Base-by-base conservation (phyloP, 2,329 filamentous ascomycete genomes). In the Dactylellina haptotyla region DNA sequence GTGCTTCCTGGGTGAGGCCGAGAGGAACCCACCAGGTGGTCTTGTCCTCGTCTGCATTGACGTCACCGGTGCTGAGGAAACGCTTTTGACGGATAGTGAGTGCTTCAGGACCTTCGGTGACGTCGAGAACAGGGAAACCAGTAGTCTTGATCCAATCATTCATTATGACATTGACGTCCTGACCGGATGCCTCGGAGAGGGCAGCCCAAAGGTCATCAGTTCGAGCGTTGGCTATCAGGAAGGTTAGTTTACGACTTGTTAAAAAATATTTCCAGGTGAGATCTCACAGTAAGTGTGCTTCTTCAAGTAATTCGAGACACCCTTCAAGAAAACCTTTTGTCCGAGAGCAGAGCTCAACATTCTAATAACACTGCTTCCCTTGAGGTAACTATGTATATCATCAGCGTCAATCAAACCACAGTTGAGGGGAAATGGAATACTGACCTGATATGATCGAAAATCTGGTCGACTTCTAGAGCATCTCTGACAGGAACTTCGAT, bases 1-100 rank as follows among this genome's bases (percentile, higher is more conserved):
- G 85, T 37, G 85, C 83, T 78, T 92, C 92, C 59, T 92, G 90
- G 80, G 93, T 90, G 26, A 99, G 84, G 12, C 90, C 90, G 30
- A 99, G 86, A 14, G 95, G 95, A 72, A 98, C 87, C 94, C 95
- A 99, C 95, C 95, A 99, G 18, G 88, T 89, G 2, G 93, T 97
- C 78, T 90, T 85, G 79, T 99, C 93, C 77, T 99, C 95, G 79
- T 96, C 91, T 1, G 92, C 85, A 83, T 93, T 92, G 64, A 93
- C 91, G 80, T 98, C 94, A 8, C 95, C 95, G 2, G 92, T 93
- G 18, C 91, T 92, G 20, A 99, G 85, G 86, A 97, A 99, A 67
- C 95, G 90, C 57, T 88, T 90, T 81, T 99, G 95, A 79, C 89
- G 89, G 73, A 98, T 83, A 45, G 87, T 88, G 78, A 98, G 90